Evolutionary conservation across 352 stramenopile species (phyloP), one percentile per base, ranked within the genome.

Genomic region (Peronospora farinosa): DNA sequence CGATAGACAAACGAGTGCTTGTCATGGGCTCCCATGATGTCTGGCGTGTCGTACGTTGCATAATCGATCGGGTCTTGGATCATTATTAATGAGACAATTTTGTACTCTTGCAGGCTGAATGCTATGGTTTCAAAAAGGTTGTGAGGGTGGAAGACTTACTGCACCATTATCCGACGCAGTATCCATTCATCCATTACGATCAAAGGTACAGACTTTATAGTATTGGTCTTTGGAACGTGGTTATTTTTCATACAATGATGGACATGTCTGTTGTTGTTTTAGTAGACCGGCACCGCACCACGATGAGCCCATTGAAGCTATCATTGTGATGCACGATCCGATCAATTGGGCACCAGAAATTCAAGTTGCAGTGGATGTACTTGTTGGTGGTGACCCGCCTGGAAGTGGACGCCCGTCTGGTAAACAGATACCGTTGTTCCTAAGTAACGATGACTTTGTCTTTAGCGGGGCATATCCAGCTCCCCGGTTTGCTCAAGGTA

Each of bases 271-370:
- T 21, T 42, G 2, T 46, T 47, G 9, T 12, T 25, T 32, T 7
- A 48, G 21, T 28, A 91, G 80, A 12, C 35, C 44, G 9, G 70
- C 72, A 11, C 76, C 69, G 17, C 63, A 84, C 44, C 59, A 83
- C 25, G 65, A 84, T 19, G 81, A 92, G 35, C 79, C 79, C 3
- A 77, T 95, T 38, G 78, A 84, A 28, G 86, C 78, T 13, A 81
- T 96, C 53, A 74, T 96, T 60, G 72, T 96, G 48, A 89, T 96
- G 72, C 87, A 96, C 57, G 86, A 96, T 35, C 86, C 87, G 8
- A 77, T 89, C 31, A 67, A 96, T 56, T 96, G 87, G 87, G 86
- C 87, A 0, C 73, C 79, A 0, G 86, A 96, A 47, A 71, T 95
- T 40, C 87, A 96, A 56, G 75, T 96, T n/a, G 74, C 83, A 1